Evolutionary conservation across 2,329 filamentous ascomycete genomes (phyloP), one percentile per base, ranked within the genome.

Genomic region (Dothiorella sarmentorum): DNA sequence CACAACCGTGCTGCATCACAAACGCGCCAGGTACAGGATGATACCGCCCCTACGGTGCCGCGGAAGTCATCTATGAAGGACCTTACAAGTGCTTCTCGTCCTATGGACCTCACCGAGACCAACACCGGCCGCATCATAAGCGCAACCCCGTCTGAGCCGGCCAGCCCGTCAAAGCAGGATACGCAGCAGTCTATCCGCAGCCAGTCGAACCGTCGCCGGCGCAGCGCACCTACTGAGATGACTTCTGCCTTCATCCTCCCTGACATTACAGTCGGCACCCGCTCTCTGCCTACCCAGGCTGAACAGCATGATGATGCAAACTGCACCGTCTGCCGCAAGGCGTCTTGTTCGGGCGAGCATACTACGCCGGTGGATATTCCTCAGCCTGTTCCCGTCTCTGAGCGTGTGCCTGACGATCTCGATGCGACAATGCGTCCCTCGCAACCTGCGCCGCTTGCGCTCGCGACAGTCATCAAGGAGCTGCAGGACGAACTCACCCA

Each of bases 381-480:
- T 1, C 78, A 76, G 61, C 78, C 79, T 1, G 64, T 80, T 13
- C 77, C 80, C 3, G 80, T 80, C 4, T 81, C 80, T 3, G 71
- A 77, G 20, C 79, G 80, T 51, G 78, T 76, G 70, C 69, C 71
- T 3, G 78, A 82, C 61, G 78, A 83, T 49, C 76, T 80, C n/a
- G 81, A 85, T 53, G 80, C 80, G 0, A 87, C 84, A 0, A 69
- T 86, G 45, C 82, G 84, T 0, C 84, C 78, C 2, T 67, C 86
- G 1, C 86, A 90, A 67, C 76, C 84, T 1, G 90, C 90, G 0
- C 85, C 82, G 4, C 75, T 86, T 42, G 90, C 91, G 9, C 82
- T 96, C 22, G 88, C 89, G 7, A 84, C 86, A n/a, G 89, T 96
- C 20, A 86, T 96, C 70, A 94, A 95, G 73, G 82, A 85, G 7